These are phyloP conservation scores for Kwoniella heveanensis DNA, from an alignment of 768 basidiomycete genomes.

Conservation along the genomic window DNA sequence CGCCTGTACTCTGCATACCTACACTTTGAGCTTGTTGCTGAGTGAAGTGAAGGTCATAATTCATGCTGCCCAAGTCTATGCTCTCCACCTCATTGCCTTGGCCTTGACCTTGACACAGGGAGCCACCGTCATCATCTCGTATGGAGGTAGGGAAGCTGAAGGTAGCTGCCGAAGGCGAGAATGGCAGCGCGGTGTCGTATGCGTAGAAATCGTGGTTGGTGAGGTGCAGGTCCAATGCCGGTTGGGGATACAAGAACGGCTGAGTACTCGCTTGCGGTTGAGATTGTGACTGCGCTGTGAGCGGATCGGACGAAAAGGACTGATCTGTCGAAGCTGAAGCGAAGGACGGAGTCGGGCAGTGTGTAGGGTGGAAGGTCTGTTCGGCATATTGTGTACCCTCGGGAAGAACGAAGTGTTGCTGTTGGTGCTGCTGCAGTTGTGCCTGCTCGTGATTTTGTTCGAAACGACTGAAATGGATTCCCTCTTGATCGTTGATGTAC, in stretches of 20 bases:
- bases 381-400: neutral
- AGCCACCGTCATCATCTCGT: neutral
- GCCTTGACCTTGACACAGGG: neutral
- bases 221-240: constrained; percentile 8
- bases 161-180: constrained; percentile 29
- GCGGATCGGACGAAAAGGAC: neutral
- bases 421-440: neutral
- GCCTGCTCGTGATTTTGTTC: neutral
- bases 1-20: neutral
- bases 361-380: neutral
- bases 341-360: neutral
- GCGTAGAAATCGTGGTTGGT: constrained; percentile 12
- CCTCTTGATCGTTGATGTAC: neutral
- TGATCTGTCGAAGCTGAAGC: constrained; percentile 8
- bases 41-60: neutral
- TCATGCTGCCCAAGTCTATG: neutral
- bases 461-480: neutral
- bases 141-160: constrained; percentile 1
- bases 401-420: neutral
- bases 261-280: constrained; percentile 5
- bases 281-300: constrained; percentile 1
- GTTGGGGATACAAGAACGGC: constrained; percentile 4
- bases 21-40: neutral
- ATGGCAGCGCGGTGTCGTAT: constrained; percentile 41
- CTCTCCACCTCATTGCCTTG: neutral